Conservation (phyloP, 345 rosid species). For the Aquilaria yunnanensis region DNA sequence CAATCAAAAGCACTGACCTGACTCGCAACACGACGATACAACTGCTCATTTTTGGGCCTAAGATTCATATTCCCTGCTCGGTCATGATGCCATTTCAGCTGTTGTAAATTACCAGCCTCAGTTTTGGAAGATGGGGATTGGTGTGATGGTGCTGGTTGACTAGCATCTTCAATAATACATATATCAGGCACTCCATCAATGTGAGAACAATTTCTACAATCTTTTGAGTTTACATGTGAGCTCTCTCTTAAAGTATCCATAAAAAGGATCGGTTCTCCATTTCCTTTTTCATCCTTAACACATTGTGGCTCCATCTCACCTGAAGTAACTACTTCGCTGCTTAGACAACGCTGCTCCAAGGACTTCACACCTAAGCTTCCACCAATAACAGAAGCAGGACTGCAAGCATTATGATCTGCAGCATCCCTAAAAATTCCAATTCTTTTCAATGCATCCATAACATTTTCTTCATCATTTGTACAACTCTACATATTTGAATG, state of each 20-base stretch:
- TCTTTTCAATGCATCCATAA: conserved; percentile 17
- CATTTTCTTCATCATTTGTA: conserved; percentile 21
- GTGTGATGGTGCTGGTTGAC: conserved; percentile 42
- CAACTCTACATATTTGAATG: conserved; percentile 14
- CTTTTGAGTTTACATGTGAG: conserved; percentile 56
- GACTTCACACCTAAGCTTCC: conserved; percentile 22
- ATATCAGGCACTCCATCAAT: conserved; percentile 69
- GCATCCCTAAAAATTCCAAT: no score
- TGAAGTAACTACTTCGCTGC: conserved; percentile 22
- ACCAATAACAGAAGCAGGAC: conserved; percentile 11
- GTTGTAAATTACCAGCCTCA: conserved; percentile 22
- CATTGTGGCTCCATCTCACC: conserved; percentile 23
- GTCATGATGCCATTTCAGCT: conserved; percentile 17
- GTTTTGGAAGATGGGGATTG: conserved; percentile 25
- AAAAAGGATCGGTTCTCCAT: conserved; percentile 3
- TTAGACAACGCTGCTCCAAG: conserved; percentile 24
- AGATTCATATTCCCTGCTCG: conserved; percentile 35
- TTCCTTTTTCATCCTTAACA: conserved; percentile 25
- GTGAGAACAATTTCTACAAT: conserved; percentile 23
- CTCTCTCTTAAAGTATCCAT: conserved; percentile 38
- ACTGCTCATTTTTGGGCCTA: conserved; percentile 44
- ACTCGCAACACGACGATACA: conserved; percentile 53
- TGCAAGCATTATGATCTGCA: conserved; percentile 13
- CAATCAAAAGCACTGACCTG: conserved; percentile 45
- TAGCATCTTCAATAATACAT: conserved; percentile 66